Evolutionary conservation across 805 yeast genomes (phyloP).

Genomic region (Danielozyma ontarioensis): DNA sequence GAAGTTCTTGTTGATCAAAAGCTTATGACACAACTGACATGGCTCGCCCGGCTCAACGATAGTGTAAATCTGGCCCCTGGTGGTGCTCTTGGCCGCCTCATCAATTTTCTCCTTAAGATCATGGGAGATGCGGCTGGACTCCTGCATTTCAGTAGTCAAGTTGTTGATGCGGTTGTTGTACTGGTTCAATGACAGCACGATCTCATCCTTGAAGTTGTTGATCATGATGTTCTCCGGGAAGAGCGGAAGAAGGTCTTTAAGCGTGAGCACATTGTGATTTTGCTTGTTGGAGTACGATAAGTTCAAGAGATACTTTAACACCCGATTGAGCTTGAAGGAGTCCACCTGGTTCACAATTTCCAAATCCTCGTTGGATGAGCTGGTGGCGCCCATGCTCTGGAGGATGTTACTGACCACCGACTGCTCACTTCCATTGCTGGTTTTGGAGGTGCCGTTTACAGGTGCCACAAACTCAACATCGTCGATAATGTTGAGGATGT

Average conservation of each 20-base stretch:
- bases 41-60: slow-evolving; percentile 79
- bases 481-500: slow-evolving; percentile 1
- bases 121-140: slow-evolving; percentile 55
- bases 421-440: no score
- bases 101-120: slow-evolving; percentile 58
- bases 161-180: slow-evolving; percentile 63
- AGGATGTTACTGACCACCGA: not conserved
- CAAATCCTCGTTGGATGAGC: no score
- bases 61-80: slow-evolving; percentile 45
- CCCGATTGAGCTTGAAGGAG: slow-evolving; percentile 16
- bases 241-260: slow-evolving; percentile 78
- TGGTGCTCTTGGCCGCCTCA: slow-evolving; percentile 25
- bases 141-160: slow-evolving; percentile 69
- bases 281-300: slow-evolving; percentile 21
- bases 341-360: not conserved
- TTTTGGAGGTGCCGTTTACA: not conserved
- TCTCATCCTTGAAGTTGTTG: slow-evolving; percentile 77
- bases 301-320: slow-evolving; percentile 26
- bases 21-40: slow-evolving; percentile 65
- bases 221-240: slow-evolving; percentile 82
- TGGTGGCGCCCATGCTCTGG: no score
- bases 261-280: slow-evolving; percentile 39
- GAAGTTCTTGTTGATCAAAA: slow-evolving; percentile 69
- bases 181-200: slow-evolving; percentile 70
- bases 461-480: not conserved